These are phyloP conservation scores for Periglandula ipomoeae DNA, from an alignment of 2,329 filamentous ascomycete genomes.

Conservation along the genomic window DNA sequence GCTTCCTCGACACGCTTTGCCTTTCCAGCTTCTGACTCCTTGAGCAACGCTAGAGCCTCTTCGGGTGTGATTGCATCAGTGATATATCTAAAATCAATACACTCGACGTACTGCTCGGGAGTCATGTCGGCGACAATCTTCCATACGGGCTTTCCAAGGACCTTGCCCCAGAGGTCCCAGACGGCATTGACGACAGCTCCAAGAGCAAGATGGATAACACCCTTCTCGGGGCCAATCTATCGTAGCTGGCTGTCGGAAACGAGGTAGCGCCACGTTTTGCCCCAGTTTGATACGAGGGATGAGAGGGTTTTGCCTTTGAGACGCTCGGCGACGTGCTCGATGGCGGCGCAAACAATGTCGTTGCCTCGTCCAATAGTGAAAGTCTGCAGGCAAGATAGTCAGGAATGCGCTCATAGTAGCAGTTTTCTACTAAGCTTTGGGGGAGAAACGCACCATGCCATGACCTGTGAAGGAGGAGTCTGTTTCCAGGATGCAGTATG, in stretches of 20 bases:
- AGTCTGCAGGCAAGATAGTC: constrained; percentile 33
- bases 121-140: constrained; percentile 82
- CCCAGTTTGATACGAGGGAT: constrained; percentile 72
- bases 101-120: constrained; percentile 75
- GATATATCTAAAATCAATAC: constrained; percentile 93
- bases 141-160: constrained; percentile 81
- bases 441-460: constrained; percentile 55
- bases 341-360: constrained; percentile 83
- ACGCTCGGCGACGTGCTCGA: constrained; percentile 67
- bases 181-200: constrained; percentile 84
- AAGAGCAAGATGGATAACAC: constrained; percentile 85
- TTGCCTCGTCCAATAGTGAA: constrained; percentile 87
- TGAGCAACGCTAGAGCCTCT: constrained; percentile 67
- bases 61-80: constrained; percentile 85
- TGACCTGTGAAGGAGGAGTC: constrained; percentile 64
- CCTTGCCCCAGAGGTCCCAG: constrained; percentile 94
- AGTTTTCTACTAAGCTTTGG: not conserved
- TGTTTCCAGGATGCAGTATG: constrained; percentile 87
- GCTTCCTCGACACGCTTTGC: constrained; percentile 64
- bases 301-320: constrained; percentile 67
- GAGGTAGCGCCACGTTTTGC: constrained; percentile 83
- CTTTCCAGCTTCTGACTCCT: constrained; percentile 58
- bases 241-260: constrained; percentile 83
- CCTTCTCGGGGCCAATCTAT: constrained; percentile 92
- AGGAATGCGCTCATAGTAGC: not conserved